Conservation (phyloP, 495 filamentous ascomycete species). For the Aspergillus saccharolyticus region DNA sequence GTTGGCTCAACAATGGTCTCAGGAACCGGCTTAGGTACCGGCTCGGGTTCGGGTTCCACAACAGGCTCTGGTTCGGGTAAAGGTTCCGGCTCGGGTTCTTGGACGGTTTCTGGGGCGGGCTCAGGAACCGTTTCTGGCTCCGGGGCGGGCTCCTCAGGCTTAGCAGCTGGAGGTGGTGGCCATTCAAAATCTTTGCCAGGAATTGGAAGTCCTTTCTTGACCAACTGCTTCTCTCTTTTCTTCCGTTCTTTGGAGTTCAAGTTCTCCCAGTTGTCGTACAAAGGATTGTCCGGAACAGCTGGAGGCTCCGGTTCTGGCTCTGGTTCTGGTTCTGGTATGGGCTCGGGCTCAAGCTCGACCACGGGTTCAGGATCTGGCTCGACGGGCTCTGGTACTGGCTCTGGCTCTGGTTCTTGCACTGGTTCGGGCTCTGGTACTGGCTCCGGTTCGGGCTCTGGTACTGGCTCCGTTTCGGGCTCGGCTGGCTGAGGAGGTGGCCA, state of each 20-base stretch:
- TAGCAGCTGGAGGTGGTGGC: constrained; percentile 14
- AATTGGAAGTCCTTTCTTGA: constrained; percentile 31
- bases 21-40: constrained; percentile 12
- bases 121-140: constrained; percentile 17
- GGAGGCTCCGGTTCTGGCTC: constrained; percentile 26
- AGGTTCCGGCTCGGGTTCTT: constrained; percentile 16
- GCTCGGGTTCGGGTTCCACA: constrained; percentile 7
- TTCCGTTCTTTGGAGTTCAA: constrained; percentile 38
- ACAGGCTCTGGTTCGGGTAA: constrained; percentile 20
- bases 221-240: constrained; percentile 34
- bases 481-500: constrained; percentile 17
- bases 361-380: not conserved
- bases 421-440: constrained; percentile 16
- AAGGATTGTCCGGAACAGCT: constrained; percentile 28
- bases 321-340: constrained; percentile 27
- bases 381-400: constrained; percentile 14
- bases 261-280: constrained; percentile 33
- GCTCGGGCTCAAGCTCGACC: constrained; percentile 17
- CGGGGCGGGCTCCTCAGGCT: constrained; percentile 5
- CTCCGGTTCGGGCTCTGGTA: constrained; percentile 7
- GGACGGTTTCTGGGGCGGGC: constrained; percentile 8
- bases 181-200: constrained; percentile 34
- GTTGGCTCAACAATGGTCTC: constrained; percentile 21
- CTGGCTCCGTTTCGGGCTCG: constrained; percentile 7
- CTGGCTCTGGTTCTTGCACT: constrained; percentile 13